Percentiles rank a stretch among this genome's conserved stretches.
These are phyloP conservation scores for Fagus sylvatica DNA, from an alignment of 306 rosid genomes.

Conservation along the genomic window DNA sequence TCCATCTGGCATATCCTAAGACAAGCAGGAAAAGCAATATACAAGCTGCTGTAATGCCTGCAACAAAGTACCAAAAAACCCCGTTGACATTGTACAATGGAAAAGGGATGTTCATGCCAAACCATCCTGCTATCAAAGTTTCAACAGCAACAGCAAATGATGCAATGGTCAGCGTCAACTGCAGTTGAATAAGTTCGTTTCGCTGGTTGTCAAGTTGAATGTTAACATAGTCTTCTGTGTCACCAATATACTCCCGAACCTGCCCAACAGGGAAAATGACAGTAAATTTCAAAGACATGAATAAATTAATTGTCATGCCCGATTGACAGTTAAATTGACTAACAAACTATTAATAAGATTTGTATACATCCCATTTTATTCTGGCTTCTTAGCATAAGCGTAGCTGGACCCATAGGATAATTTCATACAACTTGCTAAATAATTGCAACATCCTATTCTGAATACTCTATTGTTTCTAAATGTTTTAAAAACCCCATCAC, in stretches of 20 bases:
- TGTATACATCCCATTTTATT: background rate
- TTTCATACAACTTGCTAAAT: background rate
- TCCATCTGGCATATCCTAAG: slow-evolving; percentile 89
- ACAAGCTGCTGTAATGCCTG: slow-evolving; percentile 38
- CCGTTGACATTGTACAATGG: slow-evolving; percentile 10
- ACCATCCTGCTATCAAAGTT: slow-evolving; percentile 65
- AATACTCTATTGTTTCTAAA: background rate
- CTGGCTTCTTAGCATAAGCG: background rate
- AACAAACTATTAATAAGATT: background rate
- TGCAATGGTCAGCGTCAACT: slow-evolving; percentile 87
- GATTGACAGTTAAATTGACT: background rate
- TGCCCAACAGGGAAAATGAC: slow-evolving; percentile 23
- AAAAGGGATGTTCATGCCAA: slow-evolving; percentile 95
- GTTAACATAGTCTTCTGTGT: slow-evolving; percentile 95
- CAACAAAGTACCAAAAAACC: slow-evolving; percentile 58
- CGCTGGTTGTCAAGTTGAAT: slow-evolving; percentile 97
- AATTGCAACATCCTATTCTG: background rate
- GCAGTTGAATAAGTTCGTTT: slow-evolving; percentile 96
- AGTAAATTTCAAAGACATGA: slow-evolving; percentile 12
- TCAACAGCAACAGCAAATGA: slow-evolving; percentile 79
- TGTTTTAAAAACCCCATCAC: background rate
- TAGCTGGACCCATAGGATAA: background rate
- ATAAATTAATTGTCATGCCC: background rate
- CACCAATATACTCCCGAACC: slow-evolving; percentile 97
- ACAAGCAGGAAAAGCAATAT: slow-evolving; percentile 60